Base-by-base conservation (phyloP, 495 filamentous ascomycete species). In the Glarea lozoyensis region DNA sequence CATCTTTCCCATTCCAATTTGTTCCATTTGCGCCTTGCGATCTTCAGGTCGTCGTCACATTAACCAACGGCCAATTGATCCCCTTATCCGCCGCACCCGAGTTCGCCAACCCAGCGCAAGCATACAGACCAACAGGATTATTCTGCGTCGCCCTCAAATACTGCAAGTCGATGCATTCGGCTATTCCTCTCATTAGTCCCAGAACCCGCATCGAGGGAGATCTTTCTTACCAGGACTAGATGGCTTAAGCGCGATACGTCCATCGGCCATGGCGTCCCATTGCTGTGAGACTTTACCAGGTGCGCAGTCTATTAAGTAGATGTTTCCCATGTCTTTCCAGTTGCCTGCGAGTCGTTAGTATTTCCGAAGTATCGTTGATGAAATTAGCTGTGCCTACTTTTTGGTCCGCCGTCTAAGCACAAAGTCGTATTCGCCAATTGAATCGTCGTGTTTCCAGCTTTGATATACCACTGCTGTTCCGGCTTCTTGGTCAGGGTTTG, bases 241-340 rank as follows among this genome's bases (percentile, higher is more conserved):
- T 12, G 43, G 37, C 15, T 61, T 54, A 10, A 74, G 46, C n/a
- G 64, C 64, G 34, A 74, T 72, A 2, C 70, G 55, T 20, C 69
- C 71, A 45, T 73, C 68, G 16, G 53, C 48, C 63, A 65, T 65
- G 45, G 61, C 68, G 1, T 52, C 40, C 65, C 65, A 75, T 32
- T 68, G 64, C 56, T 75, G 71, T 2, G 49, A 58, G 4, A 50
- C 55, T 12, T 45, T 56, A 24, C 59, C 64, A 37, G 61, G 64
- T 42, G 54, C 49, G 55, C 71, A 75, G 2, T 60, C 55, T 29
- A 61, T 60, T 16, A 75, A 27, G 25, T 43, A 61, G 52, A 73
- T 51, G 46, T 42, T 60, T 17, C 52, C 69, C 70, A 74, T 72
- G 45, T 73, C 69, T 56, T 68, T 72, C 69, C 70, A 73, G 58